Base-by-base conservation (phyloP, 306 rosid genomes). In the Ammopiptanthus mongolicus region DNA sequence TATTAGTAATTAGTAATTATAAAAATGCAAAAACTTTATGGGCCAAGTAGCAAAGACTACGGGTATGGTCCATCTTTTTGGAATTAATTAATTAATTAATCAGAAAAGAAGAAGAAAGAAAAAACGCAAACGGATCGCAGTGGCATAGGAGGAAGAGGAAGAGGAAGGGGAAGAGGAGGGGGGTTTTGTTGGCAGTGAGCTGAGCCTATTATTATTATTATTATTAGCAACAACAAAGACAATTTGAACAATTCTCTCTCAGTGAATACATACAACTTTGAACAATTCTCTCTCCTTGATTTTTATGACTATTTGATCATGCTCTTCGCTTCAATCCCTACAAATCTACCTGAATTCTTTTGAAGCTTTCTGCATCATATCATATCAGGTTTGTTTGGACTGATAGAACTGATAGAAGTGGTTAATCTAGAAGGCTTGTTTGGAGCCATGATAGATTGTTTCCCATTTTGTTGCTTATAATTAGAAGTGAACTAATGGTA, bases 71-170 rank as follows among this genome's bases (percentile, higher is more conserved):
- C 31, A 52, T 71, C 0, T 17, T 7, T 21, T 6, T 37, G 57
- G 29, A 60, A 78, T 19, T 25, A 76, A 33, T 48, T 58, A 80
- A 62, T 34, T 5, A 36, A 36, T 36, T 6, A 59, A 78, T 11
- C 19, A 72, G 34, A 72, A 12, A 10, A n/a, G n/a, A n/a, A n/a
- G n/a, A n/a, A n/a, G 5, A 31, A 53, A 31, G 10, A 0, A 53
- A 31, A 75, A 84, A 76, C 72, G 15, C 29, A 78, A 88, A 68
- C 79, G 87, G 91, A 90, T 88, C 91, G 71, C 47, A 52, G 60
- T 23, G 73, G 73, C 57, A 48, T 15, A 71, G 46, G 61, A 52
- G 25, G 62, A 33, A 3, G 4, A 33, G 8, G 44, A 8, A n/a
- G n/a, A n/a, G 8, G 44, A 37, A n/a, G n/a, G n/a, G n/a, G n/a